Conservation (phyloP, 768 basidiomycete species). For the Strobilomyces echinocephalus region DNA sequence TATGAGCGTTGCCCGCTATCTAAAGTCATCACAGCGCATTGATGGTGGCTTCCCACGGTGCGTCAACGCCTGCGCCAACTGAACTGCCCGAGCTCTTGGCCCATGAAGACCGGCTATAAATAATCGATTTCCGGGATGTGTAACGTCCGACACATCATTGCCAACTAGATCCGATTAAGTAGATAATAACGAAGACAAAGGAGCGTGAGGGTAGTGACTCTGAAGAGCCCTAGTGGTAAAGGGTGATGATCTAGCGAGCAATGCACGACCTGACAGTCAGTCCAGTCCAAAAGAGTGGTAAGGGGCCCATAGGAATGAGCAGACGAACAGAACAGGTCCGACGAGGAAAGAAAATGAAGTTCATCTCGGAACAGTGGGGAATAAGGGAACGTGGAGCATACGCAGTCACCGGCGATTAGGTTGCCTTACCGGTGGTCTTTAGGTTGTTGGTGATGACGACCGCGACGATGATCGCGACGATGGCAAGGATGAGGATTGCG, state of each 20-base stretch:
- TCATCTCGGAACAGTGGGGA: background rate
- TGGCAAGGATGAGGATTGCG: conserved; percentile 57
- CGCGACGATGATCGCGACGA: conserved; percentile 60
- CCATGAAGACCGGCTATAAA: background rate
- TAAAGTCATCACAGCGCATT: too few relatives aligned
- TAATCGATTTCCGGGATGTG: conserved; percentile 5
- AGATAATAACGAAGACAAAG: conserved; percentile 18
- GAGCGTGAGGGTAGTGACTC: conserved; percentile 12
- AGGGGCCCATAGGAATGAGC: background rate
- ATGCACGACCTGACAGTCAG: conserved; percentile 4
- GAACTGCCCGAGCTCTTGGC: background rate
- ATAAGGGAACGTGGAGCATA: background rate
- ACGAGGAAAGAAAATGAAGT: background rate
- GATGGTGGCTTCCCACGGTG: too few relatives aligned
- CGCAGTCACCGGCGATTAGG: background rate
- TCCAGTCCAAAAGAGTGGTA: conserved; percentile 22
- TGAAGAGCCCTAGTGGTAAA: background rate
- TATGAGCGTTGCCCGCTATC: too few relatives aligned
- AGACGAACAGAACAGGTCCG: conserved; percentile 13
- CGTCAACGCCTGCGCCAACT: background rate
- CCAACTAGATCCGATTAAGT: conserved; percentile 27
- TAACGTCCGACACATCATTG: conserved; percentile 12
- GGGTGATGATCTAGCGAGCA: conserved; percentile 13
- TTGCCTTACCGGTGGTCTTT: conserved; percentile 25
- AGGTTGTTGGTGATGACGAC: conserved; percentile 49